A percentile compares a stretch with the other conserved stretches of the same genome.
These are phyloP conservation scores for Picea abies DNA, from an alignment of 83 land plant species.

Conservation along the genomic window DNA sequence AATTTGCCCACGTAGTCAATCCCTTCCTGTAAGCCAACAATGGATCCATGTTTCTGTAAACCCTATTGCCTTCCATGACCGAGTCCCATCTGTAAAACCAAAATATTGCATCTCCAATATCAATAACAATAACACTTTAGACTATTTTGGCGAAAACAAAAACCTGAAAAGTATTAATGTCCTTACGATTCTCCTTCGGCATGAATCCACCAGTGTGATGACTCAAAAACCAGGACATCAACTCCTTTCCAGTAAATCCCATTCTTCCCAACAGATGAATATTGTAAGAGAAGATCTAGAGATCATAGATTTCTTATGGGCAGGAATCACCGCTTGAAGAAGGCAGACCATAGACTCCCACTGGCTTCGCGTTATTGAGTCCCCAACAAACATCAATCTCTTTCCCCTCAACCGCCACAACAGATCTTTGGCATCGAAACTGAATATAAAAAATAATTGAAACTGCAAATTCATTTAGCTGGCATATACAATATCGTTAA, in stretches of 20 bases:
- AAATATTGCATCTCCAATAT: too few species aligned
- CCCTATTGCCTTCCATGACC: background rate
- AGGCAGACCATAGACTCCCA: background rate
- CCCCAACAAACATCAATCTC: conserved; percentile 3
- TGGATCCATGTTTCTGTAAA: background rate
- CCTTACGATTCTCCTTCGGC: too few species aligned
- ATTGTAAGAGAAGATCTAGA: background rate
- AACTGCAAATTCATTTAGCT: too few species aligned
- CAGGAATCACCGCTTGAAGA: background rate
- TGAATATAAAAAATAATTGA: background rate
- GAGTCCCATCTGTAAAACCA: conserved; percentile 14
- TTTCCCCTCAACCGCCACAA: background rate
- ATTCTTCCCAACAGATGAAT: background rate
- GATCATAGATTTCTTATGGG: background rate
- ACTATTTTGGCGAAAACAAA: too few species aligned
- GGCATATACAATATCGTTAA: too few species aligned
- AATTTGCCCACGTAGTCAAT: conserved; percentile 7
- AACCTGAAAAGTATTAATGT: too few species aligned
- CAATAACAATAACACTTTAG: too few species aligned
- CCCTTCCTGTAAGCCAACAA: conserved; percentile 11
- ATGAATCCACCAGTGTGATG: conserved; percentile 80
- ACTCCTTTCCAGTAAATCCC: too few species aligned
- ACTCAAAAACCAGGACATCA: conserved; percentile 22
- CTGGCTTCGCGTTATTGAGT: background rate
- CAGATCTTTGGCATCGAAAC: background rate